A percentile compares a stretch with the other conserved stretches of the same genome.
These are phyloP conservation scores for Sphenostylis stenocarpa DNA, from an alignment of 306 rosid species.

Conservation along the genomic window DNA sequence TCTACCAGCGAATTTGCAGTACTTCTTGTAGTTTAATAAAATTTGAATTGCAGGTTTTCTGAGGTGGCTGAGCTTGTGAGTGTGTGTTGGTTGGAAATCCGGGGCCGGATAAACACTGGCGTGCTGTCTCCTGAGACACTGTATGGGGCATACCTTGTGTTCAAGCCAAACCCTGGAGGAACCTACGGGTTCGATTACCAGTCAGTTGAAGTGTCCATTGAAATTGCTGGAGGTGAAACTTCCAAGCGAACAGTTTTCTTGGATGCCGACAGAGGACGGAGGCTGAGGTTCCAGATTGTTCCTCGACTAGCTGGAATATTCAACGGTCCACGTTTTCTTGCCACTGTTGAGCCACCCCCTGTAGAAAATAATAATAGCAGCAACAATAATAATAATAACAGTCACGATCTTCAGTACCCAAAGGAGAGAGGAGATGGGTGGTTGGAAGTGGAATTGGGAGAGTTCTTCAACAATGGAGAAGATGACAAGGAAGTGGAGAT, in stretches of 20 bases:
- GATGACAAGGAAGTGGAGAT: conserved; percentile 57
- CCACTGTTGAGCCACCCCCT: not conserved
- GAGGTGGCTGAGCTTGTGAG: conserved; percentile 64
- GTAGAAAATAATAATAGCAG: not conserved
- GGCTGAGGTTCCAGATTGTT: conserved; percentile 34
- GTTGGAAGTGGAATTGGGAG: conserved; percentile 78
- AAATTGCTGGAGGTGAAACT: conserved; percentile 42
- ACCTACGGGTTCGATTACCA: conserved; percentile 55
- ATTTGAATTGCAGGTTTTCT: conserved; percentile 48
- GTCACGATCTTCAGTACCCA: conserved; percentile 29
- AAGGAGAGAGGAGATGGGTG: conserved; percentile 62
- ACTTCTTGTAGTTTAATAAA: not conserved
- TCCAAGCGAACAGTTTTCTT: conserved; percentile 39
- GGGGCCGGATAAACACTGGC: conserved; percentile 50
- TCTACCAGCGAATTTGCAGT: no score
- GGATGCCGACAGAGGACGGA: conserved; percentile 41
- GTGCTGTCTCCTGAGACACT: conserved; percentile 61
- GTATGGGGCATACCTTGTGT: conserved; percentile 69
- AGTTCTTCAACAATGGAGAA: conserved; percentile 50
- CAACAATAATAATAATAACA: not conserved
- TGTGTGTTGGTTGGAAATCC: conserved; percentile 84
- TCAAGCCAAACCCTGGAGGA: conserved; percentile 42
- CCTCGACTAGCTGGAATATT: conserved; percentile 36
- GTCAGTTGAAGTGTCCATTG: conserved; percentile 50
- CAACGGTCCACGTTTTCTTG: not conserved